Percentiles rank a stretch among this genome's conserved stretches.
These are phyloP conservation scores for Schoenoplectus triqueter DNA, from an alignment of 202 grass and related monocot genomes.

Conservation along the genomic window DNA sequence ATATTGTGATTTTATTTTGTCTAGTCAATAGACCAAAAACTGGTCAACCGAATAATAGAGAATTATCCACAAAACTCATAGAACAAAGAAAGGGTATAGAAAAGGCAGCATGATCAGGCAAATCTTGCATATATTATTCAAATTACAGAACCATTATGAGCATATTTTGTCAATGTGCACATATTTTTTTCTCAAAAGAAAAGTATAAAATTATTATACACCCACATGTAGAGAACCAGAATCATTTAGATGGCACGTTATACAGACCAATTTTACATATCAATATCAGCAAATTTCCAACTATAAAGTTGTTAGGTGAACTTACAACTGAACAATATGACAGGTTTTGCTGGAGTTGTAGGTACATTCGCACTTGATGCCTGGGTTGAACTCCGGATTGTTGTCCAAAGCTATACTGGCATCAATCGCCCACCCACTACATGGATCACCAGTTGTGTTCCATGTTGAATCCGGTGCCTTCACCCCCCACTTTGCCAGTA, in stretches of 20 bases:
- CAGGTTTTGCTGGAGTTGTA: constrained; percentile 28
- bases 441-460: constrained; percentile 40
- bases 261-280: too few species aligned
- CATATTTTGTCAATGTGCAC: not conserved
- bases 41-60: not conserved
- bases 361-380: constrained; percentile 42
- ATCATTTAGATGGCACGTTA: not conserved
- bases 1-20: constrained; percentile 9
- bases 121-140: not conserved
- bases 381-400: constrained; percentile 13
- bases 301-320: not conserved
- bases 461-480: constrained; percentile 18
- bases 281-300: not conserved
- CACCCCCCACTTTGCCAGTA: constrained; percentile 23
- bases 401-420: constrained; percentile 25
- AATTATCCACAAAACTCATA: not conserved
- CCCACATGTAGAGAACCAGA: not conserved
- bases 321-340: constrained; percentile 39
- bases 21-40: not conserved
- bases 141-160: not conserved
- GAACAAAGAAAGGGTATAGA: not conserved
- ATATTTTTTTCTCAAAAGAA: not conserved
- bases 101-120: not conserved
- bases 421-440: constrained; percentile 38
- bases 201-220: not conserved